Conservation (phyloP, 2,329 filamentous ascomycete genomes). For the Raffaelea ambrosiae region DNA sequence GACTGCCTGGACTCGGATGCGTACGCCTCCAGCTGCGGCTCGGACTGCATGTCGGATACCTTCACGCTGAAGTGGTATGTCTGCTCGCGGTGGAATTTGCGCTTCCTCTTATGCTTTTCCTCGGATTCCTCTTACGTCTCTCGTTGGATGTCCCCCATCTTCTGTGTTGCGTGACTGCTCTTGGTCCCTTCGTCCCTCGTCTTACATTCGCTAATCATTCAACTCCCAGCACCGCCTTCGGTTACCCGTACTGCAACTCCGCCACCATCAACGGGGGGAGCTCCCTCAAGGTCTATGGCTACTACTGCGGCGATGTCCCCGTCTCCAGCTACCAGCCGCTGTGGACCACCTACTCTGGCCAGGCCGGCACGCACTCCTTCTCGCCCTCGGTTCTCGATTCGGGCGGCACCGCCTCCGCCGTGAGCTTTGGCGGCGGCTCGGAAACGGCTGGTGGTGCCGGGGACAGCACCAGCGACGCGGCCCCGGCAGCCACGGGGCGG, state of each 20-base stretch:
- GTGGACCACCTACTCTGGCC: conserved; percentile 10
- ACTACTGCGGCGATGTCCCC: conserved; percentile 7
- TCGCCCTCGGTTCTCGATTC: conserved; percentile 6
- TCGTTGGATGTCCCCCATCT: too few species aligned
- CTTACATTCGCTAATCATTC: too few species aligned
- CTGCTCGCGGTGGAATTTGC: too few species aligned
- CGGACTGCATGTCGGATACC: conserved; percentile 4
- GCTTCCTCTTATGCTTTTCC: neutral
- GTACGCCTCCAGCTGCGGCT: conserved; percentile 4
- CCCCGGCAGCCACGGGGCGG: too few species aligned
- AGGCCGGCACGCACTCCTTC: conserved; percentile 11
- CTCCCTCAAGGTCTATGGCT: conserved; percentile 9
- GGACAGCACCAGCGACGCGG: too few species aligned
- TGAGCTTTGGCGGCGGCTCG: too few species aligned
- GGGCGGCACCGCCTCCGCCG: too few species aligned
- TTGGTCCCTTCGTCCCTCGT: too few species aligned
- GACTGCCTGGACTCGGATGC: conserved; percentile 7
- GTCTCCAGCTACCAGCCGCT: conserved; percentile 5
- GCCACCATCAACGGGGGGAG: conserved; percentile 10
- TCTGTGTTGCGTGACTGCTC: too few species aligned
- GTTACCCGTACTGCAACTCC: conserved; percentile 10
- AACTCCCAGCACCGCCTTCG: conserved; percentile 3
- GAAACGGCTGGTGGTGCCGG: too few species aligned
- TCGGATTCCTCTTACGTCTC: neutral
- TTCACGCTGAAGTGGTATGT: conserved; percentile 10